Base-by-base conservation (phyloP, 148 eudicot genomes). In the Rhododendron simsii region DNA sequence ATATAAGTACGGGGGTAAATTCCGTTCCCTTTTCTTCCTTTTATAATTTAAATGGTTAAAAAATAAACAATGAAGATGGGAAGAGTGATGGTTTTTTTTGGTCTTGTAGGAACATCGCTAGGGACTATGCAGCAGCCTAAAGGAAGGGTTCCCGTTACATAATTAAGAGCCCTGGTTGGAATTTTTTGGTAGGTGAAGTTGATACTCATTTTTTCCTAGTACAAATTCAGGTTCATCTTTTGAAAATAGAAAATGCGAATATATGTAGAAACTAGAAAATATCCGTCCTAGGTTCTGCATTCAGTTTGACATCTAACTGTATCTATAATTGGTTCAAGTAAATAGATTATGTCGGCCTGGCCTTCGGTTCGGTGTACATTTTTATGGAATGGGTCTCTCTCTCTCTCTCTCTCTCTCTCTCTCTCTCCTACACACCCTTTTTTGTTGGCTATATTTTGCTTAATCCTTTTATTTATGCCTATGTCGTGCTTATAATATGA, bases 121-220 rank as follows among this genome's bases (percentile, higher is more conserved):
- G 84, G 80, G 61, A 80, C 84, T 47, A 48, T 87, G 74, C 86
- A 87, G 61, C 86, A 84, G 81, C 84, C 86, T 53, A 87, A 87
- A 81, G 89, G 89, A 80, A 80, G 89, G 81, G 86, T 87, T 84
- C 81, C 74, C 30, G 89, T 87, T 63, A 87, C 84, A 67, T 84
- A 51, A 53, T 48, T 11, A 33, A 78, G 39, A 50, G 45, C 50
- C 82, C 82, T 33, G 21, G 23, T 75, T 26, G 77, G 81, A 77
- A 57, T 53, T 87, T 59, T 87, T 87, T 87, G 85, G 85, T 82
- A 74, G 81, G 85, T 76, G 1, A 76, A 80, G 84, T 79, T 37
- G 4, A 71, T 79, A 67, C 69, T 67, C 37, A 65, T 84, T 65
- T 71, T 16, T 73, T 63, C 67, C 47, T 16, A 3, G 21, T 47